Base-by-base conservation (phyloP, 176 grass and related monocot species). In the Areca catechu region DNA sequence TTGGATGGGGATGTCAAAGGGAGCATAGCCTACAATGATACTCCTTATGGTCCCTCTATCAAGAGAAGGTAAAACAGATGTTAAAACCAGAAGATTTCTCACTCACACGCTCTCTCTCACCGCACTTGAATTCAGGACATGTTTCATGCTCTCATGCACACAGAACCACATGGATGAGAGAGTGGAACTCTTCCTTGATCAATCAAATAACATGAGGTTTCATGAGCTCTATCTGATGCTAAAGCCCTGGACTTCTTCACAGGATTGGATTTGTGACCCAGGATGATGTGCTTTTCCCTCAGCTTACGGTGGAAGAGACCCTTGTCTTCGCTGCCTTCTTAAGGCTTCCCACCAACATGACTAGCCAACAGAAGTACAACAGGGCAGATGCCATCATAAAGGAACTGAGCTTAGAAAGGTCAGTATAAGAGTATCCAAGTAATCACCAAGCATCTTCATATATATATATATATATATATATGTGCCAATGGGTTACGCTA, bases 241-340 rank as follows among this genome's bases (percentile, higher is more conserved):
- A 43, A 43, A 43, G 34, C 34, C 34, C 2, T 14, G 34, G 34
- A 43, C 34, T 7, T 3, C 4, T 67, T 66, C 60, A 18, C 76
- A 95, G 85, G 76, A 95, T 95, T 69, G 90, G 90, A 30, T 95
- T 95, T 56, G 90, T 95, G 49, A 89, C 90, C 6, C 90, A 95
- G 74, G 85, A 95, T 54, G 85, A 95, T 63, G 85, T 95, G 20
- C 77, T 95, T 3, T 95, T 89, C 78, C 90, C 90, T 25, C 79
- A 95, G 63, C 74, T 95, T 57, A 95, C 90, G 18, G 90, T 95
- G 73, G 85, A 95, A 68, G 90, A 95, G 73, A 95, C 90, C 48
- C 82, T 95, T 4, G 76, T 95, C 53, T 95, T 95, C 73, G 82
- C 90, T 18, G 90, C 89, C 3, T 85, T 89, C 70, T 16, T 95